A percentile compares a stretch with the other conserved stretches of the same genome.
These are phyloP conservation scores for Paecilomyces dactylethromorphus DNA, from an alignment of 2,329 filamentous ascomycete genomes.

Conservation along the genomic window DNA sequence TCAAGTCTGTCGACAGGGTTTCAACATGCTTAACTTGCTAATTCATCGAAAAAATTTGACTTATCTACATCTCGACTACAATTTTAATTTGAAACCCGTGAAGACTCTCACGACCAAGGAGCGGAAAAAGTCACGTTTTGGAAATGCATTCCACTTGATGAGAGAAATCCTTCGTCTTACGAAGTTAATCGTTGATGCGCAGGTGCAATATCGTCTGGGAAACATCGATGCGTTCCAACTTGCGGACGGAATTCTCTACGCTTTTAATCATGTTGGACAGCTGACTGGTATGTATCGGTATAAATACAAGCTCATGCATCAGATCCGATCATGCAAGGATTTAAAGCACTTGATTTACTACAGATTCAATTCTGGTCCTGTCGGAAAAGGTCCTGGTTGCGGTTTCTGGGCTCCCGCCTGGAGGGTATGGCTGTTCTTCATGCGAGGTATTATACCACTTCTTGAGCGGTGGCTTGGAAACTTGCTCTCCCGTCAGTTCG, in stretches of 20 bases:
- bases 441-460: constrained; percentile 94
- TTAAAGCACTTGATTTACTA: constrained; percentile 99
- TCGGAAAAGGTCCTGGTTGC: constrained; percentile 94
- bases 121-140: constrained; percentile 97
- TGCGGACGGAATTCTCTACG: constrained; percentile 96
- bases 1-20: constrained; percentile 95
- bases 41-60: constrained; percentile 98
- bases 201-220: constrained; percentile 93
- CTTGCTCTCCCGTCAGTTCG: constrained; percentile 91
- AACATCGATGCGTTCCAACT: constrained; percentile 99
- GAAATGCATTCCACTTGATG: constrained; percentile 99
- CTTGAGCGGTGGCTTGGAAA: constrained; percentile 97
- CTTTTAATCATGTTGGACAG: constrained; percentile 98
- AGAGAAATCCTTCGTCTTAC: constrained; percentile 92
- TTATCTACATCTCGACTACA: constrained; percentile 97
- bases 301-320: constrained; percentile 99
- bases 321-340: constrained; percentile 98
- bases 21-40: constrained; percentile 97
- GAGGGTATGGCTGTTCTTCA: constrained; percentile 99
- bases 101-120: constrained; percentile 98
- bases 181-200: constrained; percentile 95
- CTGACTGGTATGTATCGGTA: constrained; percentile 99
- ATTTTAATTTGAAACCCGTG: constrained; percentile 98
- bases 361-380: constrained; percentile 92
- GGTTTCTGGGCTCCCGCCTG: constrained; percentile 99